Conservation (phyloP, 2,329 filamentous ascomycete species). For the Pseudogymnoascus sp. region DNA sequence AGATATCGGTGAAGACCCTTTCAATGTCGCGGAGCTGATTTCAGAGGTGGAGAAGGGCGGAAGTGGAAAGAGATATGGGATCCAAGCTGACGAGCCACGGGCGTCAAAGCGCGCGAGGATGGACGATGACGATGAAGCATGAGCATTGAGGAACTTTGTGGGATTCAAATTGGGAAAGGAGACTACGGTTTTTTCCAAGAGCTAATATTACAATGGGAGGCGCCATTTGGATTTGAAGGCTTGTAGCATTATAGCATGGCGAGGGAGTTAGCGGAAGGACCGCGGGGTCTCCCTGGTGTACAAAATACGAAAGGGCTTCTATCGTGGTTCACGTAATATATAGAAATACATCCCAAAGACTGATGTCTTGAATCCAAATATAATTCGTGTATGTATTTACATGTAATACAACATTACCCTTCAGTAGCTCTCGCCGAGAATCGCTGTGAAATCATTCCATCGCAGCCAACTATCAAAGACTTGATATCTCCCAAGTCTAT, state of each 20-base stretch:
- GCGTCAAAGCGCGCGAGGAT: slow-evolving; percentile 66
- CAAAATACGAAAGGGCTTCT: neutral
- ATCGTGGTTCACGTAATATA: neutral
- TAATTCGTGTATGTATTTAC: slow-evolving; percentile 2
- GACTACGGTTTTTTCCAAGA: neutral
- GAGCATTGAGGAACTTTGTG: neutral
- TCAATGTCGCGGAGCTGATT: slow-evolving; percentile 91
- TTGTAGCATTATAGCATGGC: slow-evolving; percentile 4
- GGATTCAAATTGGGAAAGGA: neutral
- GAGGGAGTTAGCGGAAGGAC: neutral
- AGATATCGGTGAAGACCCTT: slow-evolving; percentile 67
- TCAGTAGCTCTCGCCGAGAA: neutral
- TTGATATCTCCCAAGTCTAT: neutral
- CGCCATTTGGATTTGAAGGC: neutral
- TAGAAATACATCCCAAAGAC: neutral
- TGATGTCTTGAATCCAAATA: neutral
- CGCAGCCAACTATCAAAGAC: slow-evolving; percentile 1
- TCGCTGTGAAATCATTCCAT: slow-evolving; percentile 1
- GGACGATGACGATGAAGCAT: slow-evolving; percentile 58
- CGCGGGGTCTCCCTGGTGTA: neutral
- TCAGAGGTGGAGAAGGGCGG: slow-evolving; percentile 60
- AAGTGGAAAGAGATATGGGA: slow-evolving; percentile 66
- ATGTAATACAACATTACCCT: slow-evolving; percentile 1
- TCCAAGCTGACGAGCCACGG: slow-evolving; percentile 56
- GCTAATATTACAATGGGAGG: slow-evolving; percentile 1